Percentiles rank a stretch among this genome's conserved stretches.
Conservation (phyloP, 2,329 filamentous ascomycete genomes). For the Phialophora macrospora region DNA sequence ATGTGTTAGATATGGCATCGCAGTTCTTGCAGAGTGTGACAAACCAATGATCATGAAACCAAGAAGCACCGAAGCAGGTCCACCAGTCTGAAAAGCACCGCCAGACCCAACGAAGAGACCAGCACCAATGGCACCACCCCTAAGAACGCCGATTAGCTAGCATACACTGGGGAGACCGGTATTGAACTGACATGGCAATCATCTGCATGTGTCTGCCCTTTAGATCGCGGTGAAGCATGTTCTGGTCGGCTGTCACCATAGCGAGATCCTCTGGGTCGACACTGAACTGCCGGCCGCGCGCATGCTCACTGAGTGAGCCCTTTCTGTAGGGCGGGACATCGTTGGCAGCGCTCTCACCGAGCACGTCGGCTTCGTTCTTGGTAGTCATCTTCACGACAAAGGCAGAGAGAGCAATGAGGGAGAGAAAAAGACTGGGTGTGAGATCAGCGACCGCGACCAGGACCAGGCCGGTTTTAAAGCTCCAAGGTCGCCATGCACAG, state of each 20-base stretch:
- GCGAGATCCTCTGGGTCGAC: conserved; percentile 32
- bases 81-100: conserved; percentile 45
- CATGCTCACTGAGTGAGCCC: conserved; percentile 20
- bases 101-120: conserved; percentile 52
- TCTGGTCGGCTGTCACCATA: conserved; percentile 29
- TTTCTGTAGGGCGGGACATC: conserved; percentile 11
- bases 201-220: conserved; percentile 38
- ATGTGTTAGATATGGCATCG: conserved; percentile 20
- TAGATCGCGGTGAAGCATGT: conserved; percentile 33
- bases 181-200: conserved; percentile 49
- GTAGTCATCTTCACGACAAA: conserved; percentile 32
- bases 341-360: conserved; percentile 28
- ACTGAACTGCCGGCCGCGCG: conserved; percentile 36
- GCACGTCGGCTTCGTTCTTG: conserved; percentile 26
- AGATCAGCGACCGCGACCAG: conserved; percentile 25
- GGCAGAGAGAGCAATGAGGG: conserved; percentile 15
- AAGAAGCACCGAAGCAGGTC: conserved; percentile 47
- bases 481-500: conserved; percentile 25
- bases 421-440: conserved; percentile 8
- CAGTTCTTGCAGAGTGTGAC: conserved; percentile 37
- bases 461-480: conserved; percentile 29
- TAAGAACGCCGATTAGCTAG: conserved; percentile 28
- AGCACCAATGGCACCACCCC: conserved; percentile 44
- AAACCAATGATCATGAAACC: conserved; percentile 60
- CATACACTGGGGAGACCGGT: conserved; percentile 16